Conservation (phyloP, 2,329 filamentous ascomycete genomes). For the Dothidotthia symphoricarpi region DNA sequence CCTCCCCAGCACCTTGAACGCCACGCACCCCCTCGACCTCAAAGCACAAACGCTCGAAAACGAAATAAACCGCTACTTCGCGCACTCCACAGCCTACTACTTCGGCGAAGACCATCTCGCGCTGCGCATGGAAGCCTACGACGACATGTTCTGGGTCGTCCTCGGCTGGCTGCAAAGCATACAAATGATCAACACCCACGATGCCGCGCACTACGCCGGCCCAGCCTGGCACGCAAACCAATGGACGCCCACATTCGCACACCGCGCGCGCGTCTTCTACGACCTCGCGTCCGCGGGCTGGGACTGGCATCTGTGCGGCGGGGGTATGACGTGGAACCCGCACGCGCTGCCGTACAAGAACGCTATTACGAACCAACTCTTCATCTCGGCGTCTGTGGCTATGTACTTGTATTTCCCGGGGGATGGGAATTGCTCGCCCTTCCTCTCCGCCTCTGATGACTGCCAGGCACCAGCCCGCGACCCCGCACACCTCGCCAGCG, state of each 20-base stretch:
- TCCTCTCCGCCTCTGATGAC: constrained; percentile 42
- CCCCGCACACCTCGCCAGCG: constrained; percentile 67
- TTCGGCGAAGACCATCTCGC: constrained; percentile 80
- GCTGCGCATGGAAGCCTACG: constrained; percentile 76
- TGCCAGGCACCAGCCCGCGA: constrained; percentile 46
- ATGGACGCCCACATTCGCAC: constrained; percentile 74
- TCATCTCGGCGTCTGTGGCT: constrained; percentile 74
- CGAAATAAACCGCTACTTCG: constrained; percentile 78
- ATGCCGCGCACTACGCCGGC: constrained; percentile 57
- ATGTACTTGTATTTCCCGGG: constrained; percentile 93
- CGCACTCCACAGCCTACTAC: constrained; percentile 73
- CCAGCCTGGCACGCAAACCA: constrained; percentile 69
- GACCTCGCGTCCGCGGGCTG: constrained; percentile 75
- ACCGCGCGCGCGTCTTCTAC: constrained; percentile 82
- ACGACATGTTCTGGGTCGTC: constrained; percentile 95
- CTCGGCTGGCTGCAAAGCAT: constrained; percentile 84
- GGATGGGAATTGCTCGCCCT: constrained; percentile 71
- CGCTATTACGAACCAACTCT: constrained; percentile 91
- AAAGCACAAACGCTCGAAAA: constrained; percentile 63
- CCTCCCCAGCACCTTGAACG: constrained; percentile 36
- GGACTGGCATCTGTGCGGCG: constrained; percentile 76
- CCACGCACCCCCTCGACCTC: constrained; percentile 26
- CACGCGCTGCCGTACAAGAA: constrained; percentile 80
- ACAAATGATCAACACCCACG: constrained; percentile 72
- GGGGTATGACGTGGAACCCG: constrained; percentile 91